Evolutionary conservation across 148 eudicot species (phyloP), one percentile per base, ranked within the genome.

Genomic region (Rheum nobile): DNA sequence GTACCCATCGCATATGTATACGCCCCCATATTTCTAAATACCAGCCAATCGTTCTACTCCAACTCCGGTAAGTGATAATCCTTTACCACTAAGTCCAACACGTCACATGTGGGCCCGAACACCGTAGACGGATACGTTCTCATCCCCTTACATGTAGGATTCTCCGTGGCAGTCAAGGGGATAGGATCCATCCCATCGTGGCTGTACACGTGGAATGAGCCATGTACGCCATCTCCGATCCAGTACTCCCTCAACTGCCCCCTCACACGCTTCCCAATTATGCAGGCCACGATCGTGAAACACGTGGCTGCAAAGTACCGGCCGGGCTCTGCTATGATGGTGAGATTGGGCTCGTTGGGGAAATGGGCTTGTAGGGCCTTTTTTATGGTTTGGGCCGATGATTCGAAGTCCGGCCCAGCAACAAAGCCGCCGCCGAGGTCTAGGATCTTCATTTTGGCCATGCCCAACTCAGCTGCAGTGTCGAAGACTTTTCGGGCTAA

Each of bases 101-200:
- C 24, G 31, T 57, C 65, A 11, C 65, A 57, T 11, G 65, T 57
- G 65, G 65, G 65, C 16, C 65, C 65, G 65, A 57, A 57, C 65
- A 57, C 65, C 16, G 65, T 57, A 17, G 65, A 57, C 29, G 14
- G 65, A 57, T 57, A 57, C 65, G 65, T 55, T 32, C 29, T 55
- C 28, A 55, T 22, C 14, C 14, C 32, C 16, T 10, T 55, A 55
- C 31, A 24, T 3, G 29, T 24, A 26, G 14, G 8, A 50, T 50
- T 50, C 9, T 0, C 7, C 2, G 26, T 50, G 57, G 57, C 24
- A 24, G 63, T 31, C 34, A 57, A 57, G 5, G 65, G 65, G 31
- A 57, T 57, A 11, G 65, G 65, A 12, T 57, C 12, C 65, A 26
- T 13, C 65, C 3, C 29, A 12, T 57, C 65, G 14, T 26, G 32